Evolutionary conservation across 192 early-diverging fungal genomes (phyloP).

Genomic region (Podila epigama): DNA sequence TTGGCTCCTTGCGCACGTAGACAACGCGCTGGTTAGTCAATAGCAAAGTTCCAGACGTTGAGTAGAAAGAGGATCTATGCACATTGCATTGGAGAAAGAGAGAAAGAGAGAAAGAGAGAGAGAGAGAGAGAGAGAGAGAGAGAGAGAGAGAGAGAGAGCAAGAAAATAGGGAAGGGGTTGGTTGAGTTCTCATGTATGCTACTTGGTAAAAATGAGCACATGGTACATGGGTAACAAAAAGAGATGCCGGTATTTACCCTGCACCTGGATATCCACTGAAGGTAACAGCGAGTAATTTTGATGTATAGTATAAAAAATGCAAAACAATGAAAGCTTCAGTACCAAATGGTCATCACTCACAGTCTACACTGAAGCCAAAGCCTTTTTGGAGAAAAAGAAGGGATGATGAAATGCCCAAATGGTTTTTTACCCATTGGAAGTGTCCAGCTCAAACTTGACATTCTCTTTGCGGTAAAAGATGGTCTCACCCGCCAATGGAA

Average conservation of each 20-base stretch:
- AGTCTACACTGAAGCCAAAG: too few relatives aligned
- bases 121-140: background rate
- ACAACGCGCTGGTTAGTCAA: conserved; percentile 42
- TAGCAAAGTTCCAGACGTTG: conserved; percentile 30
- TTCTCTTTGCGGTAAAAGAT: conserved; percentile 27
- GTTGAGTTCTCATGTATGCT: too few relatives aligned
- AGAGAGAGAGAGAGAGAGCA: background rate
- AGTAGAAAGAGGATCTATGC: conserved; percentile 17
- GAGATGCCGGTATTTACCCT: conserved; percentile 8
- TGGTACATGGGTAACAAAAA: background rate
- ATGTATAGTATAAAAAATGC: background rate
- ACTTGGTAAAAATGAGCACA: background rate
- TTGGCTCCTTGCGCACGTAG: conserved; percentile 22
- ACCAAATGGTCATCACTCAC: too few relatives aligned
- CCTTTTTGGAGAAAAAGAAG: too few relatives aligned
- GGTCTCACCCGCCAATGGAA: conserved; percentile 31
- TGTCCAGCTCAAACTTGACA: conserved; percentile 38
- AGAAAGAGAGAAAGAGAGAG: background rate
- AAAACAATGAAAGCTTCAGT: background rate
- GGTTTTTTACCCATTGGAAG: conserved; percentile 23
- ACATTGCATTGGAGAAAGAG: background rate
- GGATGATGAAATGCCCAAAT: too few relatives aligned
- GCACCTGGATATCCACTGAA: conserved; percentile 43
- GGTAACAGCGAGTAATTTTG: background rate
- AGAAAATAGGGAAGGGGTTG: background rate